These are phyloP conservation scores for Acacia pycnantha DNA, from an alignment of 331 rosid genomes.

Conservation along the genomic window DNA sequence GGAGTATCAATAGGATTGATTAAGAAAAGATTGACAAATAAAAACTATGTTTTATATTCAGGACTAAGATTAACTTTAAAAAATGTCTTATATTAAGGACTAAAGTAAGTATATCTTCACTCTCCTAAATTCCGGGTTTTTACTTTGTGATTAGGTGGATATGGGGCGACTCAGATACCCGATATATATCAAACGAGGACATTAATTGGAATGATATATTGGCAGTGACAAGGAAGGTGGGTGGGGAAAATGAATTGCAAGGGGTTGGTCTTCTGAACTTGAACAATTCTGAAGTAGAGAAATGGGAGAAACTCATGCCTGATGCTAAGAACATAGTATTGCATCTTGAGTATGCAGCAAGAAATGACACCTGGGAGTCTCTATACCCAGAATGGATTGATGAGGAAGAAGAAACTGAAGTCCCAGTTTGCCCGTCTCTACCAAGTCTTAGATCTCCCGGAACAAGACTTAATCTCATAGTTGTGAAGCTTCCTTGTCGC, in stretches of 20 bases:
- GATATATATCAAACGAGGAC: conserved; percentile 50
- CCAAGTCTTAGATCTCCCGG: conserved; percentile 64
- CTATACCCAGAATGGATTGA: conserved; percentile 97
- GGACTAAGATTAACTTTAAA: too few species aligned
- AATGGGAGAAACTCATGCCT: conserved; percentile 66
- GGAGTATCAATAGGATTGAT: too few species aligned
- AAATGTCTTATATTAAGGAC: too few species aligned
- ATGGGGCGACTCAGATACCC: conserved; percentile 75
- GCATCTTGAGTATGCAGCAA: conserved; percentile 57
- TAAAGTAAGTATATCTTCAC: background rate
- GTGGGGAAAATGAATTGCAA: conserved; percentile 43
- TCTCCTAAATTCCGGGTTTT: background rate
- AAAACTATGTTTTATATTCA: too few species aligned
- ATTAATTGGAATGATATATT: conserved; percentile 59
- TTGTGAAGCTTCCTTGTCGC: conserved; percentile 80
- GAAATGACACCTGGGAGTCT: conserved; percentile 77
- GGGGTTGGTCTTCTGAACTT: conserved; percentile 81
- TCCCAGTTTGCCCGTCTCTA: conserved; percentile 80
- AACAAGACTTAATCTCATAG: conserved; percentile 64
- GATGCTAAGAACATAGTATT: conserved; percentile 50
- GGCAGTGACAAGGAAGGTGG: conserved; percentile 37
- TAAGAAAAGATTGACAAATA: too few species aligned
- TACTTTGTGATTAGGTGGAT: conserved; percentile 65
- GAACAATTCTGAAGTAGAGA: conserved; percentile 52
- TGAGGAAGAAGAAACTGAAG: conserved; percentile 79